Evolutionary conservation across 371 early-diverging fungal genomes (phyloP), one percentile per base, ranked within the genome.

Genomic region (Saksenaea vasiformis): DNA sequence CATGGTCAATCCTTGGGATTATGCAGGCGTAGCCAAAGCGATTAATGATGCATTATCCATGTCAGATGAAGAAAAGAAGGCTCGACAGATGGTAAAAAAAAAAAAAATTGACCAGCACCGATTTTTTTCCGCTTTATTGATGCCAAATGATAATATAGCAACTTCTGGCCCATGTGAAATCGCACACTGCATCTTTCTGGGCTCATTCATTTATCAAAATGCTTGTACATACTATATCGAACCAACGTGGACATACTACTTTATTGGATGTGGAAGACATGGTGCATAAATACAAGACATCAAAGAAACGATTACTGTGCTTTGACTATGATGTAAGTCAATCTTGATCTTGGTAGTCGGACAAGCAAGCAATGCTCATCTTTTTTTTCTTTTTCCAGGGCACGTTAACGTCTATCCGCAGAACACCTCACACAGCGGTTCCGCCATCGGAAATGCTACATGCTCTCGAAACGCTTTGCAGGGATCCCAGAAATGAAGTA

Each of bases 1-100:
- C 43, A 84, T 95, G 60, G 96, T 99, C 41, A 99, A 99, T 72
- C 98, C 99, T 7, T 99, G 98, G 98, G 96, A 98, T 76, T 93
- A 90, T 65, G 73, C 75, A 31, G 97, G 96, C n/a, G 95, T 99
- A 7, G 95, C 99, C 14, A 83, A 88, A 44, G 92, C 96, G 0
- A 92, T 99, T 63, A 77, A 95, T 66, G 92, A 93, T 53, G 97
- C 96, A 1, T 81, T 99, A 15, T 67, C 69, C n/a, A 91, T 98
- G 87, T 67, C 87, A 5, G 69, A 83, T 55, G 94, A 95, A 43
- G 96, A 98, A 58, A 92, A 92, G 69, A 54, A 61, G 8, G 79
- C 73, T 44, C 87, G 94, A 61, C 96, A 97, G 78, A 78, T 79
- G 66, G 88, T 87, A 85, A 62, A 22, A 8, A 58, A 36, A 37